Percentiles rank a stretch among this genome's conserved stretches.
These are phyloP conservation scores for Sordaria brevicollis DNA, from an alignment of 495 filamentous ascomycete genomes.

Conservation along the genomic window DNA sequence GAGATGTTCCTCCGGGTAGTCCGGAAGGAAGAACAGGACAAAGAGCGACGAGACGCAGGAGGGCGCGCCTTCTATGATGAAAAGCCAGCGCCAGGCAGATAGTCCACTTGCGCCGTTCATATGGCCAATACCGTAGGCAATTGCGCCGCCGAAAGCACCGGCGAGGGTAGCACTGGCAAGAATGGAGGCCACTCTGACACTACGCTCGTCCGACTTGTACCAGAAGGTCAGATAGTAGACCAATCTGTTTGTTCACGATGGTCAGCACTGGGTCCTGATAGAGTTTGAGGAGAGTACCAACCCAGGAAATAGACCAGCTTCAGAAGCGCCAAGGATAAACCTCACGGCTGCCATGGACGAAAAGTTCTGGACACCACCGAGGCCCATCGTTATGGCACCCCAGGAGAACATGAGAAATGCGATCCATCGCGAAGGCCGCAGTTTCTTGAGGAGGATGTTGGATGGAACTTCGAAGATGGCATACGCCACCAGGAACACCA, in stretches of 20 bases:
- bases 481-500: conserved; percentile 65
- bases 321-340: conserved; percentile 50
- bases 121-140: conserved; percentile 55
- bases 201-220: conserved; percentile 57
- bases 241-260: not conserved
- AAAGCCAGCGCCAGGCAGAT: conserved; percentile 64
- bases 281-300: conserved; percentile 15
- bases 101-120: conserved; percentile 53
- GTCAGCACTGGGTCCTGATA: too few relatives aligned
- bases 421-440: conserved; percentile 56
- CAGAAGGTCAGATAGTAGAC: conserved; percentile 64
- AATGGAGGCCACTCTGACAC: conserved; percentile 54
- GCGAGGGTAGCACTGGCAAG: conserved; percentile 58
- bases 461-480: conserved; percentile 59
- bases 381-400: conserved; percentile 55
- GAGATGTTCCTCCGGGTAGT: conserved; percentile 55
- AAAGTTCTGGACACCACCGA: conserved; percentile 46
- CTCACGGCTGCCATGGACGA: conserved; percentile 48
- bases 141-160: conserved; percentile 61
- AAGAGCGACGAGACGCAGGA: conserved; percentile 45
- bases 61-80: conserved; percentile 59
- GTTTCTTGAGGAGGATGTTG: conserved; percentile 61
- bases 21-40: conserved; percentile 53
- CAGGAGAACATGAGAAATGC: conserved; percentile 59
- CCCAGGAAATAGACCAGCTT: conserved; percentile 55